A percentile compares a stretch with the other conserved stretches of the same genome.
These are phyloP conservation scores for Orbilia oligospora DNA, from an alignment of 2,329 filamentous ascomycete genomes.

Conservation along the genomic window DNA sequence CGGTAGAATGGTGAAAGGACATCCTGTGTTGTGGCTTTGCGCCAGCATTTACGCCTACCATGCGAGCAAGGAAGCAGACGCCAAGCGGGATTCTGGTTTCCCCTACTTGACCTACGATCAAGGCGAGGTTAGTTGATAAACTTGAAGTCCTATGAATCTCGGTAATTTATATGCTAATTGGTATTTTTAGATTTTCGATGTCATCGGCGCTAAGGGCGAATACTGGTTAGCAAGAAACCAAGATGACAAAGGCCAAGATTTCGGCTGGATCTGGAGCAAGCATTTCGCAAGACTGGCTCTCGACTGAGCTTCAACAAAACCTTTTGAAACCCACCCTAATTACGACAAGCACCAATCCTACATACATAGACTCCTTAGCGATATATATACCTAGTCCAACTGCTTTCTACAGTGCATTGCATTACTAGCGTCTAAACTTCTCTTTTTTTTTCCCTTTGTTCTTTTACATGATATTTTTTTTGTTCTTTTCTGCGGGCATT, in stretches of 20 bases:
- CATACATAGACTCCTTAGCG: constrained; percentile 26
- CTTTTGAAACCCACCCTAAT: constrained; percentile 8
- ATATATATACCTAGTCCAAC: constrained; percentile 36
- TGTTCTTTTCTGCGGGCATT: constrained; percentile 19
- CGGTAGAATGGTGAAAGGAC: constrained; percentile 44
- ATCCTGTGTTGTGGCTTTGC: constrained; percentile 57
- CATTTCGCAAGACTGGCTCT: constrained; percentile 80
- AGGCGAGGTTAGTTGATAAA: constrained; percentile 76
- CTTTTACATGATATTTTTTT: constrained; percentile 10
- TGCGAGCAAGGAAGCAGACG: constrained; percentile 67
- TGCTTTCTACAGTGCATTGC: constrained; percentile 25
- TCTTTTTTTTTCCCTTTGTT: constrained; percentile 48
- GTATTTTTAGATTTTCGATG: constrained; percentile 68
- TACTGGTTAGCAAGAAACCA: constrained; percentile 98
- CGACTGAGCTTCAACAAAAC: constrained; percentile 62
- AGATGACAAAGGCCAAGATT: constrained; percentile 82
- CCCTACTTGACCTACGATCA: constrained; percentile 96
- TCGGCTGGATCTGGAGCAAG: constrained; percentile 99
- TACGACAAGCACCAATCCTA: constrained; percentile 21
- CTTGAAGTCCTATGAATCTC: neutral
- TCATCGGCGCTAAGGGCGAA: constrained; percentile 96
- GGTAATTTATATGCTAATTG: constrained; percentile 31
- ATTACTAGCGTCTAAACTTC: constrained; percentile 35
- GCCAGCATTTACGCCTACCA: constrained; percentile 60
- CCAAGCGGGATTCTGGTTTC: constrained; percentile 92